phyloP scores from a whole-genome alignment of 306 rosid genomes.

The Ormosia semicastrata region DNA sequence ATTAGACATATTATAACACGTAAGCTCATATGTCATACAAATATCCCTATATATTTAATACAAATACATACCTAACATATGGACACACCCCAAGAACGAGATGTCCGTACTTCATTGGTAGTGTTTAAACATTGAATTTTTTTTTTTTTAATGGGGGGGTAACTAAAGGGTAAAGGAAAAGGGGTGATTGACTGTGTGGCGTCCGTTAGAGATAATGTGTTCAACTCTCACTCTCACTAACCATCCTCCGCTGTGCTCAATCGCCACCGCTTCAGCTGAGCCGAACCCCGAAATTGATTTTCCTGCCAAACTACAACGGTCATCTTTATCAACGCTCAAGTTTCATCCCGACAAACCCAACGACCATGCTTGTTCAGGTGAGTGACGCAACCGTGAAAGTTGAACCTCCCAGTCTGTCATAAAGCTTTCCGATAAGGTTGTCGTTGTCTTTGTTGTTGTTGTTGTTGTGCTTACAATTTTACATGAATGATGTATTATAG shows the following conservation, averaged over 20 bases:
- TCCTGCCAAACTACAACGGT: conserved; percentile 51
- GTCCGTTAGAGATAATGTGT: conserved; percentile 39
- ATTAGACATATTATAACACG: too few species aligned
- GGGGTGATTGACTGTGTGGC: neutral
- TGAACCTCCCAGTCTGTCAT: neutral
- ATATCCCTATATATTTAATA: too few species aligned
- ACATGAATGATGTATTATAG: neutral
- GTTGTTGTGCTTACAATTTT: neutral
- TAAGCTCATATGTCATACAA: too few species aligned
- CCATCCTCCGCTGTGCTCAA: conserved; percentile 33
- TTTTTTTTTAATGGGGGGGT: too few species aligned
- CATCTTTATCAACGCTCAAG: conserved; percentile 32
- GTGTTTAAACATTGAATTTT: too few species aligned
- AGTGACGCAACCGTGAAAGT: neutral
- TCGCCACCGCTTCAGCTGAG: conserved; percentile 15
- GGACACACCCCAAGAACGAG: too few species aligned
- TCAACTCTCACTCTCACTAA: conserved; percentile 33
- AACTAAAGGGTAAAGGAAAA: too few species aligned
- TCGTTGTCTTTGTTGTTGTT: neutral
- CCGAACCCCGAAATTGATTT: conserved; percentile 11
- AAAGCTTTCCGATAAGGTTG: neutral
- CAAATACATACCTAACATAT: too few species aligned
- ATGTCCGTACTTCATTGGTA: too few species aligned
- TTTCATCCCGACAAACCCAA: conserved; percentile 33
- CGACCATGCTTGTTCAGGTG: conserved; percentile 19